Percentiles rank a stretch among this genome's conserved stretches.
These are phyloP conservation scores for Rhizopus stolonifer DNA, from an alignment of 371 early-diverging fungal genomes.

Conservation along the genomic window DNA sequence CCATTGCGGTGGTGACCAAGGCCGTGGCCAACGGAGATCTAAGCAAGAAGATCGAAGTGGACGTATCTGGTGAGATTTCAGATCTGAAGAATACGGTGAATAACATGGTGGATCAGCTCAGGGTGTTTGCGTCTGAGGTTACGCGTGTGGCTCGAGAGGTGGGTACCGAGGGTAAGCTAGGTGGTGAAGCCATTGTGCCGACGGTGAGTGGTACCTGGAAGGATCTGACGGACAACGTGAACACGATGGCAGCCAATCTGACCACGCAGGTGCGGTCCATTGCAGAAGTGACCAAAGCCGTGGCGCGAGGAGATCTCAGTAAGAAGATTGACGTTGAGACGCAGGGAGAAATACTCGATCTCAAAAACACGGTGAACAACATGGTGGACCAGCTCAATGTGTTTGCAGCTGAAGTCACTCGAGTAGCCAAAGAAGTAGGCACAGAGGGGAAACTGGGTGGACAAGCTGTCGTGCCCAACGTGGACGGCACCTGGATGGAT, in stretches of 20 bases:
- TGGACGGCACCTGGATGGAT: too few species aligned
- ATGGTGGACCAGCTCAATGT: conserved; percentile 47
- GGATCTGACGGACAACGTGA: conserved; percentile 65
- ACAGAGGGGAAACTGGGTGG: too few species aligned
- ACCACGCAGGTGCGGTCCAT: conserved; percentile 57
- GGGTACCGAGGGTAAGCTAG: too few species aligned
- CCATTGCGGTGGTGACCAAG: conserved; percentile 53
- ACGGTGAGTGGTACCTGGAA: too few species aligned
- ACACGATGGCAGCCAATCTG: conserved; percentile 57
- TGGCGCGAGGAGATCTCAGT: conserved; percentile 52
- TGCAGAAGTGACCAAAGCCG: conserved; percentile 48
- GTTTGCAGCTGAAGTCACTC: too few species aligned
- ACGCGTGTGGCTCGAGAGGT: too few species aligned
- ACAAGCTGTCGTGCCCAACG: too few species aligned
- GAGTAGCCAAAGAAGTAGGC: too few species aligned
- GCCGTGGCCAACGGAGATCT: conserved; percentile 53
- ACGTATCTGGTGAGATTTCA: conserved; percentile 29
- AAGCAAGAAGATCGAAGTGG: conserved; percentile 26
- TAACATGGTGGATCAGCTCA: conserved; percentile 44
- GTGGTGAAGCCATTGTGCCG: too few species aligned
- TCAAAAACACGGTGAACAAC: conserved; percentile 35
- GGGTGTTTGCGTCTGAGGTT: conserved; percentile 37
- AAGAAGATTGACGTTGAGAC: conserved; percentile 34
- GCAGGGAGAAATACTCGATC: conserved; percentile 29
- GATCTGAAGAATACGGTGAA: conserved; percentile 34